These are phyloP conservation scores for Taiozyma sp. DNA, from an alignment of 1,139 yeast species.

Conservation along the genomic window DNA sequence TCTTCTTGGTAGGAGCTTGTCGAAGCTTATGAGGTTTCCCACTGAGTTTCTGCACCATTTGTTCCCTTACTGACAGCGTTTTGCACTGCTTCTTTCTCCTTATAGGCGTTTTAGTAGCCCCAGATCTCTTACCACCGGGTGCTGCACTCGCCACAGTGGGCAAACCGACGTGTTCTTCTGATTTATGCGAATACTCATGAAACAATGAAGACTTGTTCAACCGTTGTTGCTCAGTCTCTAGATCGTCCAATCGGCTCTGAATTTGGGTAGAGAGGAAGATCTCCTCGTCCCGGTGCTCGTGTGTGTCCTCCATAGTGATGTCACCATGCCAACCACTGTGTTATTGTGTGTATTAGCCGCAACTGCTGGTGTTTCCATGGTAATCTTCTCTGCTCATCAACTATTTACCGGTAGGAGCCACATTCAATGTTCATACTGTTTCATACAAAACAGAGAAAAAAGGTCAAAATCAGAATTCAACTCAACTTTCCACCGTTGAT, in stretches of 20 bases:
- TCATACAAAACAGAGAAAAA: no score
- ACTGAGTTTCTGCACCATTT: slow-evolving; percentile 7
- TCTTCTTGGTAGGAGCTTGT: not conserved
- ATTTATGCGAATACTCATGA: not conserved
- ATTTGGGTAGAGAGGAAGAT: slow-evolving; percentile 19
- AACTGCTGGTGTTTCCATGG: no score
- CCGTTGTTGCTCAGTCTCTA: slow-evolving; percentile 11
- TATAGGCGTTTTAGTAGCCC: not conserved
- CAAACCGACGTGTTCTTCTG: not conserved
- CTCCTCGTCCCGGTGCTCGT: not conserved
- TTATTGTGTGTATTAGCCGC: no score
- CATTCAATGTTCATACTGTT: no score
- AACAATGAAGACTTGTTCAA: not conserved
- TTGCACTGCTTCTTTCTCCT: not conserved
- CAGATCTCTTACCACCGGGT: no score
- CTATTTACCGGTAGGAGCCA: no score
- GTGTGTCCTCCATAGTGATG: not conserved
- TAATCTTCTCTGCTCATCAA: no score
- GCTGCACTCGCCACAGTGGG: not conserved
- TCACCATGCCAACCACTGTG: not conserved
- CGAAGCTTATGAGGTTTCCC: slow-evolving; percentile 13
- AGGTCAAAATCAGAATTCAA: no score
- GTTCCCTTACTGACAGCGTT: slow-evolving; percentile 9
- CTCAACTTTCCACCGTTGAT: no score
- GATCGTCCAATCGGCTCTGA: slow-evolving; percentile 18